phyloP scores from a whole-genome alignment of 345 rosid genomes.

The Camelina hispida region DNA sequence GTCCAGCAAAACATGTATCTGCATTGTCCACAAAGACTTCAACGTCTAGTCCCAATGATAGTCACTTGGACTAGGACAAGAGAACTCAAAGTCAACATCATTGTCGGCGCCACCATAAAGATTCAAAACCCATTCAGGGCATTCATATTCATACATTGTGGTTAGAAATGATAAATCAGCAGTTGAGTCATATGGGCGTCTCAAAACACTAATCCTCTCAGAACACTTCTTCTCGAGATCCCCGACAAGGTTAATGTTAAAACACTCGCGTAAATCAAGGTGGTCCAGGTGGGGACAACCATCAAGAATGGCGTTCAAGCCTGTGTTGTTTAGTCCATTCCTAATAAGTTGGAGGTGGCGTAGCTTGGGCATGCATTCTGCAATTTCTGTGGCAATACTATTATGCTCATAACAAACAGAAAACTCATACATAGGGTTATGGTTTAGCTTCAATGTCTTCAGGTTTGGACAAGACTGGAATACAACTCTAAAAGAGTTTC shows the following conservation, averaged over 20 bases:
- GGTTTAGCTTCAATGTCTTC: conserved; percentile 10
- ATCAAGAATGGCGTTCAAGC: conserved; percentile 20
- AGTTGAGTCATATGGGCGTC: neutral
- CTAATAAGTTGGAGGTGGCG: neutral
- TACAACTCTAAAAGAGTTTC: neutral
- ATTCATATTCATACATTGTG: no score
- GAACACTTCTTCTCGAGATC: neutral
- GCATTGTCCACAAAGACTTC: no score
- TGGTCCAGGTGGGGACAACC: neutral
- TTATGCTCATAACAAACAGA: neutral
- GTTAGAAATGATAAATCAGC: no score
- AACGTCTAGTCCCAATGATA: no score
- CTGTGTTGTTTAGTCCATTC: neutral
- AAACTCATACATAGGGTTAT: no score
- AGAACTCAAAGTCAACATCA: no score
- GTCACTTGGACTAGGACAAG: no score
- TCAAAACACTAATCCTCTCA: neutral
- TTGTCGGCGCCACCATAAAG: no score
- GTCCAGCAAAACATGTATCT: no score
- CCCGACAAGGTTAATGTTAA: neutral
- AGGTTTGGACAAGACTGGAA: conserved; percentile 30
- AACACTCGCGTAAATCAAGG: neutral
- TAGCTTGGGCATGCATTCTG: conserved; percentile 11
- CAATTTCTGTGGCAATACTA: conserved; percentile 3
- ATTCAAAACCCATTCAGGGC: no score